These are phyloP conservation scores for Diversispora epigaea DNA, from an alignment of 192 early-diverging fungal genomes.

Conservation along the genomic window DNA sequence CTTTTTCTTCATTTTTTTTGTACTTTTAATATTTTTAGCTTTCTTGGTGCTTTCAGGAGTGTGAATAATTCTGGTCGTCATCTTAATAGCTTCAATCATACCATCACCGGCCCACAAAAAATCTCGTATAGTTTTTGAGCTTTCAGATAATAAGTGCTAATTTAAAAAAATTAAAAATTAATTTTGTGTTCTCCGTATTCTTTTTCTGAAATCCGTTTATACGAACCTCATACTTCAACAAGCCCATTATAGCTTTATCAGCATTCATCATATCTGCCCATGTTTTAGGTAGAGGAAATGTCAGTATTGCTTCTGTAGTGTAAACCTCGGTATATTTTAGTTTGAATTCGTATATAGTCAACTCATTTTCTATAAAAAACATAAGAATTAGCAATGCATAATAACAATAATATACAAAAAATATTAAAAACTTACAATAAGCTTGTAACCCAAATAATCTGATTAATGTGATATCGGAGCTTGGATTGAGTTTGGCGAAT, in stretches of 20 bases:
- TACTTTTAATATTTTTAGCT: no score
- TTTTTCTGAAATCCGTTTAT: background rate
- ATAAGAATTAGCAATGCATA: slow-evolving; percentile 15
- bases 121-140: slow-evolving; percentile 24
- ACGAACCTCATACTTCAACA: slow-evolving; percentile 26
- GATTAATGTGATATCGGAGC: slow-evolving; percentile 1
- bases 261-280: slow-evolving; percentile 23
- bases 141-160: slow-evolving; percentile 28
- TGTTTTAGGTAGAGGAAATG: background rate
- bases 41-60: background rate
- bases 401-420: background rate
- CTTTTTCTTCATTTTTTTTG: no score
- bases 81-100: slow-evolving; percentile 11
- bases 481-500: background rate
- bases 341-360: slow-evolving; percentile 2
- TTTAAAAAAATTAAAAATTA: slow-evolving; percentile 10
- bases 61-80: slow-evolving; percentile 15
- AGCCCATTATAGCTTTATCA: slow-evolving; percentile 18
- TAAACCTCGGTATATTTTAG: slow-evolving; percentile 9
- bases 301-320: background rate
- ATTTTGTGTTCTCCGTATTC: background rate
- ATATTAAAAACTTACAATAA: slow-evolving; percentile 18
- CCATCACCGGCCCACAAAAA: slow-evolving; percentile 8
- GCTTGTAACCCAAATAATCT: background rate
- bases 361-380: background rate